Evolutionary conservation across 2,329 filamentous ascomycete genomes (phyloP).

Genomic region (Alternaria novae-zelandiae): DNA sequence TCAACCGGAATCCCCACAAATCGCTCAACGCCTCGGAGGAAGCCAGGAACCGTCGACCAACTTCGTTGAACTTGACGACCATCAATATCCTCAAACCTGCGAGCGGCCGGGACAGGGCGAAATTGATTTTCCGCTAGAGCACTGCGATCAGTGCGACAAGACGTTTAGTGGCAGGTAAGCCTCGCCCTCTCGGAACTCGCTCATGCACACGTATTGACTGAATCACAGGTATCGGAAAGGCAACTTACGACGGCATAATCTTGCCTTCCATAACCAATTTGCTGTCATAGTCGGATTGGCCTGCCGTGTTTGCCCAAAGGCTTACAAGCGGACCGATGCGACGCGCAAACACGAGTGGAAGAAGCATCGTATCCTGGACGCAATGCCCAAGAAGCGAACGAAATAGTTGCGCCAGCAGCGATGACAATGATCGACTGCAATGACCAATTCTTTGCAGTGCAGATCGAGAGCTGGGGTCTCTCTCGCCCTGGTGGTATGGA

Average conservation of each 20-base stretch:
- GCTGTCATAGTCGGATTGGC: background rate
- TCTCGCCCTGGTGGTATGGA: background rate
- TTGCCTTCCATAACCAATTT: background rate
- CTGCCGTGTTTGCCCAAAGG: slow-evolving; percentile 9
- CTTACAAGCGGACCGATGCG: slow-evolving; percentile 17
- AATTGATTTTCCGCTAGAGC: background rate
- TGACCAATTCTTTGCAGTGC: background rate
- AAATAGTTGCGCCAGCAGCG: background rate
- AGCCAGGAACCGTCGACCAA: background rate
- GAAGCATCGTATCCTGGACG: slow-evolving; percentile 6
- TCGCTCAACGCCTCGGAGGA: background rate
- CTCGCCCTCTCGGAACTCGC: background rate
- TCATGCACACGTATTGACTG: background rate
- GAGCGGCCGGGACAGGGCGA: too few relatives aligned
- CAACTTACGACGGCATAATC: slow-evolving; percentile 16
- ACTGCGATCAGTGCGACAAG: slow-evolving; percentile 1
- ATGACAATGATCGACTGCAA: background rate
- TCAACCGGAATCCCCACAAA: background rate
- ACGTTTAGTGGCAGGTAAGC: slow-evolving; percentile 14
- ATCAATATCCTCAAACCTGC: background rate
- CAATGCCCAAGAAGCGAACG: slow-evolving; percentile 15
- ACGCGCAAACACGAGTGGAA: slow-evolving; percentile 24
- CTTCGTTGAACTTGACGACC: background rate
- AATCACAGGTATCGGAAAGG: slow-evolving; percentile 13
- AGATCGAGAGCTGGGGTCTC: slow-evolving; percentile 12